phyloP scores from a whole-genome alignment of 306 rosid species.

The Prunus campanulata region DNA sequence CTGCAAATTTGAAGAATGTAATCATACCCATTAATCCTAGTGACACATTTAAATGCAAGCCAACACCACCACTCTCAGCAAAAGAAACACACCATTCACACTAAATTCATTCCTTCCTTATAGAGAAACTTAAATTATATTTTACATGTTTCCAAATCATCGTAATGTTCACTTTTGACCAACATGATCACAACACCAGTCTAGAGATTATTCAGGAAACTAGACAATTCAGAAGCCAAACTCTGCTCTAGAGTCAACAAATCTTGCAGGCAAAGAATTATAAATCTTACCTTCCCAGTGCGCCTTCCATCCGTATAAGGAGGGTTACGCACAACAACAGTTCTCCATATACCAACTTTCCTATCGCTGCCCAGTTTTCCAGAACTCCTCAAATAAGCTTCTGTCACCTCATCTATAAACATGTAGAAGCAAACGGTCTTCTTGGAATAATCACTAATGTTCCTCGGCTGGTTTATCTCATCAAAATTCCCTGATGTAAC shows the following conservation, averaged over 20 bases:
- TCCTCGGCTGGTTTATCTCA: constrained; percentile 69
- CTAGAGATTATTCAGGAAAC: neutral
- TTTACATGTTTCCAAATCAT: constrained; percentile 3
- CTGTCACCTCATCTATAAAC: constrained; percentile 84
- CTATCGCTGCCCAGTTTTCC: constrained; percentile 50
- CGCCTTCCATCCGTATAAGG: constrained; percentile 85
- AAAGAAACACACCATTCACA: neutral
- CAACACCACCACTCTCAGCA: neutral
- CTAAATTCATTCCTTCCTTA: neutral
- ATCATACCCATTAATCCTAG: neutral
- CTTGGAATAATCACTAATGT: constrained; percentile 66
- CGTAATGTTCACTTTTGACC: neutral
- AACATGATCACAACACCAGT: neutral
- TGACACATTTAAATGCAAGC: neutral
- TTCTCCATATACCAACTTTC: constrained; percentile 84
- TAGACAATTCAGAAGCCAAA: neutral
- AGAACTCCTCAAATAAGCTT: constrained; percentile 48
- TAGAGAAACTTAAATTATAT: constrained; percentile 8
- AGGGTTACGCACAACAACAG: constrained; percentile 64
- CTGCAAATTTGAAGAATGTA: too few species aligned
- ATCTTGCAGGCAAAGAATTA: neutral
- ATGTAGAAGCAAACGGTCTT: constrained; percentile 78
- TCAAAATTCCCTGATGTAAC: constrained; percentile 75
- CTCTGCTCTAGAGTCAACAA: neutral
- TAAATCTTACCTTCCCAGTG: constrained; percentile 69